A percentile compares a stretch with the other conserved stretches of the same genome.
Conservation (phyloP, 805 yeast genomes). For the Osmozyma mogii region DNA sequence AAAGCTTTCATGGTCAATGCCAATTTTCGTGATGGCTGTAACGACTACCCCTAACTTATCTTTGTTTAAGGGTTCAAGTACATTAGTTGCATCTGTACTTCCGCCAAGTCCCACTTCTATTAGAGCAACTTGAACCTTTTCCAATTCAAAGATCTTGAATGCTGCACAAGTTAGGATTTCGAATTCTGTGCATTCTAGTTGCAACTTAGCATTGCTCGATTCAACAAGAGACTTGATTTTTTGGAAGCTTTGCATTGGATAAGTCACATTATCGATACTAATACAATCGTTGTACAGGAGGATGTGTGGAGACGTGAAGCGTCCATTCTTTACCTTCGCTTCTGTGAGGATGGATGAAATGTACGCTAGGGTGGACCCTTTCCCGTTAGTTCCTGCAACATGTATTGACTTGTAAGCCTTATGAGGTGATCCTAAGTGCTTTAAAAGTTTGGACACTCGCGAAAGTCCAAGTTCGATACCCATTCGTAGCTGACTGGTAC, state of each 20-base stretch:
- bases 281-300: constrained; percentile 69
- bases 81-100: constrained; percentile 80
- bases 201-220: constrained; percentile 27
- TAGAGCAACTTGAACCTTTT: constrained; percentile 63
- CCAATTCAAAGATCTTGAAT: constrained; percentile 57
- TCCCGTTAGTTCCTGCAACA: constrained; percentile 95
- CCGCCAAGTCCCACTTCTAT: constrained; percentile 97
- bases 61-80: constrained; percentile 26
- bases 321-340: constrained; percentile 51
- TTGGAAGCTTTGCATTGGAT: constrained; percentile 39
- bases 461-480: constrained; percentile 33
- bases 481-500: constrained; percentile 16
- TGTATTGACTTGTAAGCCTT: constrained; percentile 61
- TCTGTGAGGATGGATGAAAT: constrained; percentile 53
- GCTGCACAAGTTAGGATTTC: constrained; percentile 84
- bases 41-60: constrained; percentile 38
- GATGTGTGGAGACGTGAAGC: constrained; percentile 87
- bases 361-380: constrained; percentile 88
- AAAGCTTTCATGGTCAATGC: constrained; percentile 75
- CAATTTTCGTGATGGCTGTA: constrained; percentile 78
- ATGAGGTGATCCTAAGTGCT: constrained; percentile 63
- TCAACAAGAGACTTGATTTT: constrained; percentile 36
- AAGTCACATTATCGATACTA: constrained; percentile 51
- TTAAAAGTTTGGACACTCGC: constrained; percentile 24
- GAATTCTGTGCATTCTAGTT: constrained; percentile 75